phyloP scores from a whole-genome alignment of 495 filamentous ascomycete species.

The Hypoxylon fuscum region DNA sequence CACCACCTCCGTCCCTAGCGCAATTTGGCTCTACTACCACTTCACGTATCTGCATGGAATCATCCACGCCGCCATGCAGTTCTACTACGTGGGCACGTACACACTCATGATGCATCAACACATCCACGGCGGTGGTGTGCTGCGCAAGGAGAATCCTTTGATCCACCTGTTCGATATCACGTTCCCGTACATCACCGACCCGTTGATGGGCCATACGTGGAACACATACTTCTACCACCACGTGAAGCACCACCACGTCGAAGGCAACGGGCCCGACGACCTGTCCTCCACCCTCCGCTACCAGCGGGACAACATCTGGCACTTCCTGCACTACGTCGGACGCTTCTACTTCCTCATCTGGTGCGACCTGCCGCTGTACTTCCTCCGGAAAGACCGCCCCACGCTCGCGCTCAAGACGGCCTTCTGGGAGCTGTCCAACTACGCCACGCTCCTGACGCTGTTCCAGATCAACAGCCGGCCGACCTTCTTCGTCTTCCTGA shows the following conservation, averaged over 20 bases:
- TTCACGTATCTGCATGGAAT: slow-evolving; percentile 74
- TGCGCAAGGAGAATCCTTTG: slow-evolving; percentile 49
- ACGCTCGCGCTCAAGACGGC: slow-evolving; percentile 60
- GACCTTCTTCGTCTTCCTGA: slow-evolving; percentile 65
- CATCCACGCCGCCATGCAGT: slow-evolving; percentile 67
- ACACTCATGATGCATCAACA: slow-evolving; percentile 86
- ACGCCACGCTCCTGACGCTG: slow-evolving; percentile 57
- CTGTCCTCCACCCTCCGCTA: slow-evolving; percentile 79
- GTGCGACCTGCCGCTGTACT: slow-evolving; percentile 79
- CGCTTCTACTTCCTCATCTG: slow-evolving; percentile 78
- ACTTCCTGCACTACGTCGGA: slow-evolving; percentile 74
- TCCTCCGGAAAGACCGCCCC: slow-evolving; percentile 64
- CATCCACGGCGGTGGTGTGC: slow-evolving; percentile 78
- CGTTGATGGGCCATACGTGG: slow-evolving; percentile 84
- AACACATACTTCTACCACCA: slow-evolving; percentile 87
- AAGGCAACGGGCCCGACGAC: slow-evolving; percentile 80
- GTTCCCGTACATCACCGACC: slow-evolving; percentile 79
- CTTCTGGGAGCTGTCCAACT: slow-evolving; percentile 66
- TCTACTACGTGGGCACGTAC: slow-evolving; percentile 73
- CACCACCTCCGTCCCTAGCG: slow-evolving; percentile 72
- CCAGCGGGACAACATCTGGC: slow-evolving; percentile 70
- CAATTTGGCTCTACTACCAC: slow-evolving; percentile 66
- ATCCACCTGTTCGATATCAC: slow-evolving; percentile 58
- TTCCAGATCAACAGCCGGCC: slow-evolving; percentile 60
- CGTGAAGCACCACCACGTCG: slow-evolving; percentile 85